Evolutionary conservation across 257 asterid genomes (phyloP), one percentile per base, ranked within the genome.

Genomic region (Paraleonurus japonicus): DNA sequence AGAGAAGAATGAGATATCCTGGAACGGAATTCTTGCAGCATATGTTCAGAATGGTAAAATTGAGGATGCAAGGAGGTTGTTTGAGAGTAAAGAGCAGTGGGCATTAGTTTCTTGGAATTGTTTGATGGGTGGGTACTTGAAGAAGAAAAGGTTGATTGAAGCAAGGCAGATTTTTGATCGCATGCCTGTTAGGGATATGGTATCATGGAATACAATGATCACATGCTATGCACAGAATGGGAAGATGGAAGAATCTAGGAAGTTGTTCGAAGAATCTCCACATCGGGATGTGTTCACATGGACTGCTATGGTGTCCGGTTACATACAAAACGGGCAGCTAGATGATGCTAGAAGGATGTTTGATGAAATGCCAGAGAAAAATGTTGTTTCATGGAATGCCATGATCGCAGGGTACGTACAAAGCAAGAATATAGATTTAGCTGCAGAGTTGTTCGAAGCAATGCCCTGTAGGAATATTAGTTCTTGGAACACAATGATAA

Each of bases 401-500:
- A 90, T 94, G 92, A 84, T 94, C 2, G 92, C 96, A 2, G 97
- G 97, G 16, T 93, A 93, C 75, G 95, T 85, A 73, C 95, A 86
- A 65, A 81, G 78, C 79, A 85, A 90, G 76, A 81, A 82, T 39
- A 87, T 90, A 78, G 90, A 85, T 73, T 72, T 75, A 82, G 98
- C 96, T 1, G 78, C 85, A 76, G 91, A 90, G 75, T 78, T 90
- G 78, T 93, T 93, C 70, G 89, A 87, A 48, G 84, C 83, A 71
- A 90, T 94, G 97, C 96, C 96, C 39, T 76, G 81, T 65, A 83
- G 84, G 71, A 90, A 90, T 69, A 77, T 80, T 75, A 85, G 95
- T 81, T 91, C 98, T 7, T 94, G 98, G 97, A 94, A 94, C 80
- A 89, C 98, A 2, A 82, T 93, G 92, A 85, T 93, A 26, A 89